Percentiles rank a stretch among this genome's conserved stretches.
These are phyloP conservation scores for Aristolochia fimbriata DNA, from an alignment of 164 flowering plant species.

Conservation along the genomic window DNA sequence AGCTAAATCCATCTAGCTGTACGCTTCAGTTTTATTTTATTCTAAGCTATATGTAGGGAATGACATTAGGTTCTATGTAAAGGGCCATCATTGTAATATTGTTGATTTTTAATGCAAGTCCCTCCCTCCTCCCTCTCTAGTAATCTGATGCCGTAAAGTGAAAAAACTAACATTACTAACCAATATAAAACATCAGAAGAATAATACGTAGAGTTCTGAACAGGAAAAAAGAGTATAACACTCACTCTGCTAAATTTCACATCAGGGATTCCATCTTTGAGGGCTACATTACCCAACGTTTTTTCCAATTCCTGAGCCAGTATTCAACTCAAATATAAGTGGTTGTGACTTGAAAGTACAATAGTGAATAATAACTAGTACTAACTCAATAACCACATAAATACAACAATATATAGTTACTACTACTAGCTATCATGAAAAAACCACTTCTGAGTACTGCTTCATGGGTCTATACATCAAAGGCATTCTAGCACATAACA, in stretches of 20 bases:
- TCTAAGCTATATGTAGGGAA: too few relatives aligned
- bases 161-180: background rate
- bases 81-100: too few relatives aligned
- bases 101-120: too few relatives aligned
- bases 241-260: conserved; percentile 90
- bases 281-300: conserved; percentile 69
- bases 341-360: background rate
- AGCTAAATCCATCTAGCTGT: too few relatives aligned
- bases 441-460: background rate
- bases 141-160: background rate
- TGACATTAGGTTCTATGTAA: too few relatives aligned
- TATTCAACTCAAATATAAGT: conserved; percentile 8
- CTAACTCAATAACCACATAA: too few relatives aligned
- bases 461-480: background rate
- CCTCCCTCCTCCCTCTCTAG: too few relatives aligned
- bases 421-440: too few relatives aligned
- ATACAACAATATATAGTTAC: too few relatives aligned
- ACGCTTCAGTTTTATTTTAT: too few relatives aligned
- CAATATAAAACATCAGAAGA: background rate
- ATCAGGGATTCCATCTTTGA: conserved; percentile 80
- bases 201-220: background rate
- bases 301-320: conserved; percentile 70
- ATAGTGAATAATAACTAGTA: background rate
- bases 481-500: too few relatives aligned
- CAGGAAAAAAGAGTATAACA: conserved; percentile 5